Evolutionary conservation across 2,329 filamentous ascomycete species (phyloP), one percentile per base, ranked within the genome.

Genomic region (Pseudomassariella vexata): DNA sequence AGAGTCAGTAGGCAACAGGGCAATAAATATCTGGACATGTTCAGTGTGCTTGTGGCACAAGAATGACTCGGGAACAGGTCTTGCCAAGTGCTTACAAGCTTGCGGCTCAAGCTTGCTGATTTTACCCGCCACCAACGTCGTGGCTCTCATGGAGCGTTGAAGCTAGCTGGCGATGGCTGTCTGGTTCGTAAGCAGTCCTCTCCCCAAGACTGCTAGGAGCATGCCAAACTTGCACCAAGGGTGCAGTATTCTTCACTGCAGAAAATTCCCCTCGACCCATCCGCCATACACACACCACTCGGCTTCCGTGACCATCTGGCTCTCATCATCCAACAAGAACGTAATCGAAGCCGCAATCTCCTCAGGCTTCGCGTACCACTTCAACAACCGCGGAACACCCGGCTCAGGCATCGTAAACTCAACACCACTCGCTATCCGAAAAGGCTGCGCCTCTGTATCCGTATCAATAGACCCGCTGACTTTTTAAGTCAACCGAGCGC

Each of bases 301-400:
- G 17, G 37, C 25, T 10, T 36, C 40, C 2, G 38, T 45, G 3
- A 57, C 45, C n/a, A 52, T 52, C 18, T 37, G 48, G 32, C 43
- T 47, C 35, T 57, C 50, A 15, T 52, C 48, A 3, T 55, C 42
- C 1, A 55, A 41, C 1, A 57, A 37, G 17, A 52, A 56, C 1
- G 45, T 49, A 14, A 56, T 50, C 0, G 45, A 34, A 1, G 44
- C 43, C 2, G 51, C 45, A 19, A 57, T 32, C 21, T 57, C 53
- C 8, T 50, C 44, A 0, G 53, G 48, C 24, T 52, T 47, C 0
- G 49, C 44, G 26, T 45, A 47, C 9, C 51, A 41, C 34, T 47
- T 50, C 6, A 51, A 45, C 5, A 52, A 39, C 2, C 42, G 44
- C 2, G 26, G 15, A 24, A 30, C 26, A 15, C 29, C 17, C 19